Evolutionary conservation across 2,329 filamentous ascomycete species (phyloP).

Genomic region (Stemphylium vesicarium): DNA sequence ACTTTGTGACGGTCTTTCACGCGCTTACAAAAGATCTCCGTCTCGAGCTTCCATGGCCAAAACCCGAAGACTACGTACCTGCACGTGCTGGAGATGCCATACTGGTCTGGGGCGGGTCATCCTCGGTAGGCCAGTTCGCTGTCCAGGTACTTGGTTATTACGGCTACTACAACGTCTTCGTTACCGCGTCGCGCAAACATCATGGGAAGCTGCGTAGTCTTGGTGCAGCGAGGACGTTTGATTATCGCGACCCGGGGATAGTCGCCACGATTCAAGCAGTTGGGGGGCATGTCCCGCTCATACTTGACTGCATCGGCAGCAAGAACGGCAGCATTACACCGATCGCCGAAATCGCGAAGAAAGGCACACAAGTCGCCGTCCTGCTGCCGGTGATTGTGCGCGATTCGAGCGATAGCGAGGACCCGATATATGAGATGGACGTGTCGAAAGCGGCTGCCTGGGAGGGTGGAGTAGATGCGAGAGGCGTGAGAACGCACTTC

Average conservation of each 20-base stretch:
- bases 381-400: slow-evolving; percentile 66
- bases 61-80: slow-evolving; percentile 51
- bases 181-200: slow-evolving; percentile 49
- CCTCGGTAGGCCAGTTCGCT: slow-evolving; percentile 52
- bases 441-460: slow-evolving; percentile 55
- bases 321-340: slow-evolving; percentile 35
- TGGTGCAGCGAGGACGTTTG: slow-evolving; percentile 50
- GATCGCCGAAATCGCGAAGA: slow-evolving; percentile 57
- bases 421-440: slow-evolving; percentile 64
- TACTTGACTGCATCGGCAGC: slow-evolving; percentile 46
- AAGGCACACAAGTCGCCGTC: slow-evolving; percentile 61
- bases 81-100: slow-evolving; percentile 41
- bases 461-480: slow-evolving; percentile 59
- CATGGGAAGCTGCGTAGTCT: slow-evolving; percentile 47
- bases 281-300: slow-evolving; percentile 28
- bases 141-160: slow-evolving; percentile 53
- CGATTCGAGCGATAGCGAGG: slow-evolving; percentile 56
- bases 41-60: slow-evolving; percentile 64
- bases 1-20: slow-evolving; percentile 65
- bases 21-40: slow-evolving; percentile 59
- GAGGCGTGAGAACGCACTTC: slow-evolving; percentile 64
- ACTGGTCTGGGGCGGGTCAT: slow-evolving; percentile 54
- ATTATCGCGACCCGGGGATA: slow-evolving; percentile 47
- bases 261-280: slow-evolving; percentile 35
- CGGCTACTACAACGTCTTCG: slow-evolving; percentile 49